Evolutionary conservation across 2,329 filamentous ascomycete species (phyloP).

Genomic region (Neospermospora avenae): DNA sequence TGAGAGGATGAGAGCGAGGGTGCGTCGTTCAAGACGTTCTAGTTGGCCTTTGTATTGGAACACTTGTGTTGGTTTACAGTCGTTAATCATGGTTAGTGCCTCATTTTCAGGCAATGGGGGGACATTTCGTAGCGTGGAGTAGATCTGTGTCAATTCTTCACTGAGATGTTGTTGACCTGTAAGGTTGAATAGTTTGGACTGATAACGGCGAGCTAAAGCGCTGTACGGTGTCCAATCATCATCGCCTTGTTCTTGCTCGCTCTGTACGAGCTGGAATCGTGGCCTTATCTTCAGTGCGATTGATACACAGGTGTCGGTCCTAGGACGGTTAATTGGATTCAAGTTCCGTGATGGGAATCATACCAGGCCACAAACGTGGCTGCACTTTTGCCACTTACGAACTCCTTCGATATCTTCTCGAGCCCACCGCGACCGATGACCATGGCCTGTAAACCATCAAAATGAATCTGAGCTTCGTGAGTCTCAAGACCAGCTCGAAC

Average conservation of each 20-base stretch:
- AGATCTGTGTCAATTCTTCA: not conserved
- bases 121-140: not conserved
- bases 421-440: slow-evolving; percentile 10
- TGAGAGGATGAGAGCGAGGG: not conserved
- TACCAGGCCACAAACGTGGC: slow-evolving; percentile 2
- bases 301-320: slow-evolving; percentile 3
- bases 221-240: not conserved
- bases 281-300: not conserved
- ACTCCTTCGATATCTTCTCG: not conserved
- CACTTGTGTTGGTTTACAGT: not conserved
- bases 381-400: not conserved
- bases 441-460: slow-evolving; percentile 14
- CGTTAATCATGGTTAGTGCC: not conserved
- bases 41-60: slow-evolving; percentile 5
- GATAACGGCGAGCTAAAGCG: not conserved
- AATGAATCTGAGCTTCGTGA: slow-evolving; percentile 7
- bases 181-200: not conserved
- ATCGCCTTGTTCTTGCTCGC: not conserved
- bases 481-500: not conserved
- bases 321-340: not conserved
- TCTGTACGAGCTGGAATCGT: not conserved
- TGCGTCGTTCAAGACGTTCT: not conserved
- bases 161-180: not conserved
- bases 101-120: not conserved
- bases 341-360: not conserved